These are phyloP conservation scores for Bacidia gigantensis DNA, from an alignment of 495 filamentous ascomycete genomes.

Conservation along the genomic window DNA sequence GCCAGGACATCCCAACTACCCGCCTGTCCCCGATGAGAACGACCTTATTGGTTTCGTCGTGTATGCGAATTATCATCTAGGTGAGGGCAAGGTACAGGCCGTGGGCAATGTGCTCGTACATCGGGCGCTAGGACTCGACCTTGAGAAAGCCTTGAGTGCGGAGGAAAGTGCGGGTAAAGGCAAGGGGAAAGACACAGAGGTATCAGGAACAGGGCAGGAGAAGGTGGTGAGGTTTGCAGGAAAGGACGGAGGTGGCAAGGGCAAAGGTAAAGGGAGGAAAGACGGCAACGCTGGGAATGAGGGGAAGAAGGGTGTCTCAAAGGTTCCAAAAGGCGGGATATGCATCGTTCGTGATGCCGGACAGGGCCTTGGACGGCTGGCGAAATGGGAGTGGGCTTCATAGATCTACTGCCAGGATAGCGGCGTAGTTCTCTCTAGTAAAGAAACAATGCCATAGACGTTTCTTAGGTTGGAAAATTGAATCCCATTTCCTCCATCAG, in stretches of 20 bases:
- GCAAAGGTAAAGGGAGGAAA: neutral
- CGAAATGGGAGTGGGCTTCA: conserved; percentile 54
- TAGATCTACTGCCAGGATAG: neutral
- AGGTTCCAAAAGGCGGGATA: conserved; percentile 18
- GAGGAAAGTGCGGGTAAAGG: neutral
- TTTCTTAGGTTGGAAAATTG: too few species aligned
- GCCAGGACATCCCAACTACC: conserved; percentile 37
- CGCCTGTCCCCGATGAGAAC: conserved; percentile 52
- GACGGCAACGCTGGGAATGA: conserved; percentile 18
- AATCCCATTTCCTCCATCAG: too few species aligned
- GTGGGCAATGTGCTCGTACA: conserved; percentile 55
- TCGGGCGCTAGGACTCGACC: conserved; percentile 31
- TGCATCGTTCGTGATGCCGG: conserved; percentile 77
- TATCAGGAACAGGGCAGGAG: conserved; percentile 16
- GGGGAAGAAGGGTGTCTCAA: neutral
- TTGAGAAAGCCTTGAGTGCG: neutral
- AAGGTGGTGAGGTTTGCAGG: conserved; percentile 16
- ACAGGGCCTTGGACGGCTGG: conserved; percentile 61
- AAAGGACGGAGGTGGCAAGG: conserved; percentile 6
- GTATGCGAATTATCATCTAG: conserved; percentile 69
- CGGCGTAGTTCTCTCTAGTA: too few species aligned
- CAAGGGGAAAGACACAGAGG: neutral
- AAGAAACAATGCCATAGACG: too few species aligned
- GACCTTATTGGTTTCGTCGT: conserved; percentile 90
- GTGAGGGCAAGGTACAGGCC: conserved; percentile 59